These are phyloP conservation scores for Aspergillus udagawae DNA, from an alignment of 2,329 filamentous ascomycete species.

Conservation along the genomic window DNA sequence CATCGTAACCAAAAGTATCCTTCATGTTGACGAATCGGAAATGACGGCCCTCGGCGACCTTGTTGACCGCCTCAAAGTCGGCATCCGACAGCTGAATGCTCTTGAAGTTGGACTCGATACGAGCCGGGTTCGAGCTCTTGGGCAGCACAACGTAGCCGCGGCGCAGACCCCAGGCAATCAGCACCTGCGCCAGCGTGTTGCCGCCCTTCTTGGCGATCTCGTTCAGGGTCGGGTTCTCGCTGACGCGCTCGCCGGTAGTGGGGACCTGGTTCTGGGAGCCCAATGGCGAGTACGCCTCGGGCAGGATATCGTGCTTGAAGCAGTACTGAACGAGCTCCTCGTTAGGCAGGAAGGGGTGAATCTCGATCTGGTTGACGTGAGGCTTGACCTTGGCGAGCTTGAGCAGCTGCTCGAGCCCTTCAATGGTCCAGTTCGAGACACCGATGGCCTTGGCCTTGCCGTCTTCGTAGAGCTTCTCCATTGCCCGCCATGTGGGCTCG, in stretches of 20 bases:
- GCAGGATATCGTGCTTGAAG: slow-evolving; percentile 38
- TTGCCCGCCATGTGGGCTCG: slow-evolving; percentile 60
- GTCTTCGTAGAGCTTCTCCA: slow-evolving; percentile 57
- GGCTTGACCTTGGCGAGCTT: slow-evolving; percentile 41
- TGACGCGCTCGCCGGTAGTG: slow-evolving; percentile 62
- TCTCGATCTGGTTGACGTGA: slow-evolving; percentile 44
- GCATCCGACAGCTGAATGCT: slow-evolving; percentile 56
- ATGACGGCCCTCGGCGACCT: slow-evolving; percentile 62
- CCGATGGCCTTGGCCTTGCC: slow-evolving; percentile 68
- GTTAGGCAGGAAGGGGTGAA: slow-evolving; percentile 48
- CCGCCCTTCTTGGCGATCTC: slow-evolving; percentile 55
- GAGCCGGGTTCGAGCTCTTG: slow-evolving; percentile 64
- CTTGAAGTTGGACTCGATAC: slow-evolving; percentile 66
- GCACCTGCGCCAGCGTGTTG: slow-evolving; percentile 57
- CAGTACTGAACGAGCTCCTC: slow-evolving; percentile 41
- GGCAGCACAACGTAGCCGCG: slow-evolving; percentile 65
- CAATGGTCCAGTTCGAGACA: slow-evolving; percentile 69
- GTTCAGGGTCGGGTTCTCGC: slow-evolving; percentile 57
- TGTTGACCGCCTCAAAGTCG: slow-evolving; percentile 58
- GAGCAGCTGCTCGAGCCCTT: slow-evolving; percentile 46
- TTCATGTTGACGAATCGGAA: slow-evolving; percentile 78
- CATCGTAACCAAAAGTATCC: slow-evolving; percentile 71
- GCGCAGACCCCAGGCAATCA: slow-evolving; percentile 63
- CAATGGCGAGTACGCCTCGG: slow-evolving; percentile 43
- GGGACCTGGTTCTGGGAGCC: slow-evolving; percentile 68